These are phyloP conservation scores for Zoysia japonica DNA, from an alignment of 176 grass and related monocot genomes.

Conservation along the genomic window DNA sequence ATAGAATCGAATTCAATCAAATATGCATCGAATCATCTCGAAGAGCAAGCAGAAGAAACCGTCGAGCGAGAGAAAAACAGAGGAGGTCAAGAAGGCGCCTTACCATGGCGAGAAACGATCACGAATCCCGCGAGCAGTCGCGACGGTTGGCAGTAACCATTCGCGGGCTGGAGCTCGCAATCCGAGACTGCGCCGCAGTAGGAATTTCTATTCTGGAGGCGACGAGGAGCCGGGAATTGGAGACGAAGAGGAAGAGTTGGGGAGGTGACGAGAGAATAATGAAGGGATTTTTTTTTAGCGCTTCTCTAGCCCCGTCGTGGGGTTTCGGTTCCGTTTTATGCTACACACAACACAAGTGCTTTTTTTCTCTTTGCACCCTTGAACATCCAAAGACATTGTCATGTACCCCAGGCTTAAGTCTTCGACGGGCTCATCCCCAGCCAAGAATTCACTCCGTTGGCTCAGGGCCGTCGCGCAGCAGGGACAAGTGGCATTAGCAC, in stretches of 20 bases:
- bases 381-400: not conserved
- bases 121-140: not conserved
- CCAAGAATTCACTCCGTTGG: not conserved
- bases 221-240: constrained; percentile 14
- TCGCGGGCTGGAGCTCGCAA: not conserved
- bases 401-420: not conserved
- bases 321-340: constrained; percentile 33
- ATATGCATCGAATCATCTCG: not conserved
- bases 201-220: not conserved
- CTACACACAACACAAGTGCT: not conserved
- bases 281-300: constrained; percentile 42
- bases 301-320: constrained; percentile 30
- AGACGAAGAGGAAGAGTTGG: constrained; percentile 28
- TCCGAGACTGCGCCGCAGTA: not conserved
- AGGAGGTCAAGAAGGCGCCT: constrained; percentile 33
- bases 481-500: too few species aligned
- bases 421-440: too few species aligned
- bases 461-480: too few species aligned
- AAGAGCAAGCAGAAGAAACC: constrained; percentile 18
- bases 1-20: not conserved
- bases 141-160: constrained; percentile 8
- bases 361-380: not conserved
- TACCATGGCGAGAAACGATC: constrained; percentile 49
- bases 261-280: constrained; percentile 13
- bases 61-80: not conserved